These are phyloP conservation scores for Cercospora sp. DNA, from an alignment of 2,329 filamentous ascomycete genomes.

Conservation along the genomic window DNA sequence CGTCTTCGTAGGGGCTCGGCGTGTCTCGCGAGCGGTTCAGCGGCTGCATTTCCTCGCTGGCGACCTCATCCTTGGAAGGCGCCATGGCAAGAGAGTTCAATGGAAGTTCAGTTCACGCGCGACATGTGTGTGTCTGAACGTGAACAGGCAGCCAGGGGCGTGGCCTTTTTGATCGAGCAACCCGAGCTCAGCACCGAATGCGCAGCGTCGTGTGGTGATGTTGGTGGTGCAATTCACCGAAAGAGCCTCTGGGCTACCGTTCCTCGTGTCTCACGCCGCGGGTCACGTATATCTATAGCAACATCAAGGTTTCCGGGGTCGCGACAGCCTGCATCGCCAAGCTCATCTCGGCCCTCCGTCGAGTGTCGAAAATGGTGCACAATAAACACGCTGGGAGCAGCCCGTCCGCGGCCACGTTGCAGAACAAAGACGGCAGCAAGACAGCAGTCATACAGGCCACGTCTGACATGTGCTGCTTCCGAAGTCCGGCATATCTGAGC, in stretches of 20 bases:
- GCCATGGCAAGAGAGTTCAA: slow-evolving; percentile 3
- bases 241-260: neutral
- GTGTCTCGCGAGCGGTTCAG: slow-evolving; percentile 41
- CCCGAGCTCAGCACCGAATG: neutral
- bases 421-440: slow-evolving; percentile 2
- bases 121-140: neutral
- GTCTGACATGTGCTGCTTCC: neutral
- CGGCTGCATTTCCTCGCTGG: slow-evolving; percentile 49
- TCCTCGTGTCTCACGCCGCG: neutral
- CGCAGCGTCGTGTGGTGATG: neutral
- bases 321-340: neutral
- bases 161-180: neutral
- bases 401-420: neutral
- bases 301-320: slow-evolving; percentile 15
- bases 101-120: neutral
- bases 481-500: slow-evolving; percentile 3
- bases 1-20: slow-evolving; percentile 37
- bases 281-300: slow-evolving; percentile 13
- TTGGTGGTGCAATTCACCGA: slow-evolving; percentile 1
- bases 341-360: slow-evolving; percentile 23
- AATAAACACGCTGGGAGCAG: neutral
- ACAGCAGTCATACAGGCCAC: neutral
- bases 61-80: slow-evolving; percentile 5
- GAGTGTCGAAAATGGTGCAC: neutral
- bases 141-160: neutral